Evolutionary conservation across 1,139 yeast genomes (phyloP).

Genomic region (Schizosaccharomyces versatilis): DNA sequence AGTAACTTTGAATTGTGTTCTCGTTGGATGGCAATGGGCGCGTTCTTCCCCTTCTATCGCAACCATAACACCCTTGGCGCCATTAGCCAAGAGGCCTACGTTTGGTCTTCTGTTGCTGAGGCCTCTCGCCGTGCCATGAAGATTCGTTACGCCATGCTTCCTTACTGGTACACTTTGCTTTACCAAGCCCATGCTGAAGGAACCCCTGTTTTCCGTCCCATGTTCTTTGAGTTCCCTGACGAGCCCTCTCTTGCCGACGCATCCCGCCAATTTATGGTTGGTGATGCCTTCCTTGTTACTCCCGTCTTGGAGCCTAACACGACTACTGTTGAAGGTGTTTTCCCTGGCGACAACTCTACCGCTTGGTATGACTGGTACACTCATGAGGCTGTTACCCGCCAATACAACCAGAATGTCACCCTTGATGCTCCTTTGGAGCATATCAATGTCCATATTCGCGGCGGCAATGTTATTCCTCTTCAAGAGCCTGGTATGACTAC

Average conservation of each 20-base stretch:
- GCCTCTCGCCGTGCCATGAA: conserved; percentile 46
- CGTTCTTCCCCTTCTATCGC: conserved; percentile 86
- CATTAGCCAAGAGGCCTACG: conserved; percentile 74
- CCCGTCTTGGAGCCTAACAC: conserved; percentile 49
- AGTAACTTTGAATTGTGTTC: conserved; percentile 57
- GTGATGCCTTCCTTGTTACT: conserved; percentile 44
- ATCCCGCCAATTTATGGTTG: conserved; percentile 67
- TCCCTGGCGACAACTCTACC: conserved; percentile 34
- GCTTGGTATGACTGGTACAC: conserved; percentile 23
- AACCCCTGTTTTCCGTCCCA: conserved; percentile 46
- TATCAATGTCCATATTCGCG: conserved; percentile 50
- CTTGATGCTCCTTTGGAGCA: conserved; percentile 32
- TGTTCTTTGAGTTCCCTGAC: conserved; percentile 41
- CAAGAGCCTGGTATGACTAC: conserved; percentile 22
- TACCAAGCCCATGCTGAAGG: conserved; percentile 38
- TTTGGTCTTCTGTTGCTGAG: conserved; percentile 32
- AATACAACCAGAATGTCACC: conserved; percentile 15
- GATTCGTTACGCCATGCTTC: conserved; percentile 52
- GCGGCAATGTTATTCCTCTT: conserved; percentile 49
- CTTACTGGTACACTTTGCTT: conserved; percentile 59
- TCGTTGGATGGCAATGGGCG: conserved; percentile 88
- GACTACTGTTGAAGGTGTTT: conserved; percentile 24
- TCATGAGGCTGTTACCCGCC: conserved; percentile 14
- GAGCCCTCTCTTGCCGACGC: conserved; percentile 29
- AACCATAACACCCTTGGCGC: conserved; percentile 90